Conservation (phyloP, 768 basidiomycete genomes). For the Lanmaoa rubissima region DNA sequence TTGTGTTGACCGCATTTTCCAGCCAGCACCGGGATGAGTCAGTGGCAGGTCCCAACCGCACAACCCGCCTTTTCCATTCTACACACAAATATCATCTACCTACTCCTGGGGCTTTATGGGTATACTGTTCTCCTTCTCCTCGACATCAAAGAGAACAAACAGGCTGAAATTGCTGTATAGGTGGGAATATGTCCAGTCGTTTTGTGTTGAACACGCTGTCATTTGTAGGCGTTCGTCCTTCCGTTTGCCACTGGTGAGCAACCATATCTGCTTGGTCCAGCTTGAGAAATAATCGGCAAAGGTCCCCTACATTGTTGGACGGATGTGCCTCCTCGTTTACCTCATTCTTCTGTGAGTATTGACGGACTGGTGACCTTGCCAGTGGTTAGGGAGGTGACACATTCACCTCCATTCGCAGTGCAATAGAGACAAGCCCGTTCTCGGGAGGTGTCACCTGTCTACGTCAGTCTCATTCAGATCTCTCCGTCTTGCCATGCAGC, state of each 20-base stretch:
- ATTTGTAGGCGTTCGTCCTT: slow-evolving; percentile 15
- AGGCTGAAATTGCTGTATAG: slow-evolving; percentile 3
- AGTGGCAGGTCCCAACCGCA: background rate
- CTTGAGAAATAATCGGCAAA: background rate
- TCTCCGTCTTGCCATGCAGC: background rate
- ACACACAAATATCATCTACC: background rate
- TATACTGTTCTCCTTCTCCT: slow-evolving; percentile 3
- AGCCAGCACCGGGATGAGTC: background rate
- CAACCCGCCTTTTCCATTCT: too few relatives aligned
- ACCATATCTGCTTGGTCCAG: background rate
- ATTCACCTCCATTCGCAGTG: slow-evolving; percentile 4
- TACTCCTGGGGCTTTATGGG: slow-evolving; percentile 23
- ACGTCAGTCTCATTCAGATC: slow-evolving; percentile 15
- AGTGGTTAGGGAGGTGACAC: background rate
- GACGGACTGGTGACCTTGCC: too few relatives aligned
- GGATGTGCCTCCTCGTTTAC: too few relatives aligned
- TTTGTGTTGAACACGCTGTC: slow-evolving; percentile 15
- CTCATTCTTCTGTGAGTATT: too few relatives aligned
- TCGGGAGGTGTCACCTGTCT: background rate
- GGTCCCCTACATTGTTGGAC: too few relatives aligned
- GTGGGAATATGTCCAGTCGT: slow-evolving; percentile 24
- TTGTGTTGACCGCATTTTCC: background rate
- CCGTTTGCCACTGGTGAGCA: slow-evolving; percentile 21
- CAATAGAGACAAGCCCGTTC: background rate
- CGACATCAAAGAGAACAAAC: background rate